Evolutionary conservation across 495 filamentous ascomycete species (phyloP), one percentile per base, ranked within the genome.

Genomic region (Parathielavia hyrcaniae): DNA sequence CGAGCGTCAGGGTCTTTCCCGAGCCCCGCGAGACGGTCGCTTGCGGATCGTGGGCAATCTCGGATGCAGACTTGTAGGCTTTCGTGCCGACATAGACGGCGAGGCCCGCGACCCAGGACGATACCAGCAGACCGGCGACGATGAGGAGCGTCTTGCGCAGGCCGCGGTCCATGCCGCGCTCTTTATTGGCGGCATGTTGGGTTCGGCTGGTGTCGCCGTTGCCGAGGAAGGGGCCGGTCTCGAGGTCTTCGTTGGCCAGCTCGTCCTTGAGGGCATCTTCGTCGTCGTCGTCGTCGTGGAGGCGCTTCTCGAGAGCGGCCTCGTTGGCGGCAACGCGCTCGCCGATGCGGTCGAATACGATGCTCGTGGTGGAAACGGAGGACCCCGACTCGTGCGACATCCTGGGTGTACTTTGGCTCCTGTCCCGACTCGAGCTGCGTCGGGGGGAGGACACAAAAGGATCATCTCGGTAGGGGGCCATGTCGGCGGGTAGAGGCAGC

Each of bases 101-200:
- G 40, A 97, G 78, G 0, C 89, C 90, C 50, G 91, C 68, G 13
- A 88, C 63, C 93, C 93, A 98, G 52, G 85, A 85, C 9, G 85
- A 86, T 20, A 90, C 67, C 66, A 88, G 83, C 26, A 92, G 65
- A 14, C 75, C 73, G 8, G 81, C 81, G 20, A 91, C 61, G 34
- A 88, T 73, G 73, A 89, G 89, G 40, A 97, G 68, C 32, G 85
- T 68, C 51, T 83, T 77, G 61, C 85, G 81, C 50, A 83, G 75
- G 40, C 80, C 81, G 55, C 79, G 82, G 64, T 87, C 84, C 60
- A 81, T 79, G 0, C 73, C 73, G 60, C 77, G 70, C 19, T 64
- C 63, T 20, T 57, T 64, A 30, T 63, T 53, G n/a, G 53, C 61
- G 14, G 57, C 50, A 36, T 55, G 35, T 0, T 52, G 39, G 9